Evolutionary conservation across 2,329 filamentous ascomycete genomes (phyloP).

Genomic region (Blastomyces silverae): DNA sequence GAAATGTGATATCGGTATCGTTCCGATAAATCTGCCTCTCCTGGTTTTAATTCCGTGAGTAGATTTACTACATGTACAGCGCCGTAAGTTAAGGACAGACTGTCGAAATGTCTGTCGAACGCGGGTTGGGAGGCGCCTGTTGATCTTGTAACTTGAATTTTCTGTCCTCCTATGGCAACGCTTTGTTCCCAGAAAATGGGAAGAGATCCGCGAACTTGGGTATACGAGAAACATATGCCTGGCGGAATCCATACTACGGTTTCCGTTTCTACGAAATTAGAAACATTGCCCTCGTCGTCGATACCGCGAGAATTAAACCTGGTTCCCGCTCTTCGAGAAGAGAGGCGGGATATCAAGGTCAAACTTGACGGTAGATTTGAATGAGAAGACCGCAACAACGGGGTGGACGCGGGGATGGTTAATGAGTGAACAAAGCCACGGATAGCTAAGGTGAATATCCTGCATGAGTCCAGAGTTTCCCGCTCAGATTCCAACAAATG

Average conservation of each 20-base stretch:
- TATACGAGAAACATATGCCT: conserved; percentile 79
- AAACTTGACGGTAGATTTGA: conserved; percentile 74
- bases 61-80: conserved; percentile 90
- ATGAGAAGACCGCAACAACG: conserved; percentile 59
- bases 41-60: conserved; percentile 80
- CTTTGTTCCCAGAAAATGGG: conserved; percentile 97
- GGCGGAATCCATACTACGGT: conserved; percentile 81
- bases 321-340: conserved; percentile 84
- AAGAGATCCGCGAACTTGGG: conserved; percentile 84
- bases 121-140: conserved; percentile 86
- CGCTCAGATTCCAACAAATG: conserved; percentile 69
- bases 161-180: conserved; percentile 82
- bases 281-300: conserved; percentile 93
- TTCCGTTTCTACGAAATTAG: conserved; percentile 98
- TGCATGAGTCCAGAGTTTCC: conserved; percentile 72
- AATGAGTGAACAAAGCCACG: conserved; percentile 86
- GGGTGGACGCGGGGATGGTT: conserved; percentile 68
- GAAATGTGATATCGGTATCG: conserved; percentile 72
- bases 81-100: conserved; percentile 79
- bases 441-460: conserved; percentile 87
- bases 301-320: conserved; percentile 96
- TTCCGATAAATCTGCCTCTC: conserved; percentile 74
- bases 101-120: conserved; percentile 90
- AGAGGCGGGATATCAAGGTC: conserved; percentile 85
- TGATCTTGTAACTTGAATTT: conserved; percentile 84